Percentiles rank a stretch among this genome's conserved stretches.
Evolutionary conservation across 495 filamentous ascomycete species (phyloP).

Genomic region (Aspergillus sclerotioniger): DNA sequence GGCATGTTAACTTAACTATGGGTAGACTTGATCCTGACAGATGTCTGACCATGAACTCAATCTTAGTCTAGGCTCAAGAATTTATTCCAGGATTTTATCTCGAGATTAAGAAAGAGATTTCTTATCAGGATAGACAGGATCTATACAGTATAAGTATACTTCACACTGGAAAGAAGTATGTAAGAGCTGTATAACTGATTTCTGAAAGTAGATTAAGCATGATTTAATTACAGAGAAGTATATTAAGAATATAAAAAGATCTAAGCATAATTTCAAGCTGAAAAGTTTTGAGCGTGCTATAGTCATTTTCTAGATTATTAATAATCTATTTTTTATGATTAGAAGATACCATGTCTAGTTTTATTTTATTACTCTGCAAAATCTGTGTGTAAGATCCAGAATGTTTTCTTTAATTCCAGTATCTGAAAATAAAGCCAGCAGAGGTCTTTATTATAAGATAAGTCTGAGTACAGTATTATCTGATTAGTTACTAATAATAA

Average conservation of each 20-base stretch:
- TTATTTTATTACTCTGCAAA: constrained; percentile 4
- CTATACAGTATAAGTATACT: constrained; percentile 8
- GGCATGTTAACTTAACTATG: constrained; percentile 3
- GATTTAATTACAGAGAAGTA: constrained; percentile 3
- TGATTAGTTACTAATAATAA: not conserved
- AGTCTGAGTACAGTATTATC: not conserved
- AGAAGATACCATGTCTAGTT: constrained; percentile 1
- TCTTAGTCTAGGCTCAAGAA: not conserved
- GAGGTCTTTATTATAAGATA: constrained; percentile 8
- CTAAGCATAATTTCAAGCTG: constrained; percentile 9
- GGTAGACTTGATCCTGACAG: not conserved
- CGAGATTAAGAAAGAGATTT: constrained; percentile 3
- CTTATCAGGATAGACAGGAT: not conserved
- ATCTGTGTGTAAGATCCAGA: constrained; percentile 1
- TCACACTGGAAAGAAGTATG: not conserved
- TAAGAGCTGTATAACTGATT: not conserved
- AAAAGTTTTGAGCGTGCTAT: constrained; percentile 9
- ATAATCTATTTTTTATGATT: constrained; percentile 7
- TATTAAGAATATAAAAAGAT: constrained; percentile 5
- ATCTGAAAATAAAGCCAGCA: constrained; percentile 3
- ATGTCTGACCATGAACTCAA: constrained; percentile 3
- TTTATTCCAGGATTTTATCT: constrained; percentile 11
- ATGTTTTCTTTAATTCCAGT: not conserved
- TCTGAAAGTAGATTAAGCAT: constrained; percentile 8
- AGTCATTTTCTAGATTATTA: not conserved